phyloP scores from a whole-genome alignment of 768 basidiomycete genomes.

The Coprinopsis sp. region DNA sequence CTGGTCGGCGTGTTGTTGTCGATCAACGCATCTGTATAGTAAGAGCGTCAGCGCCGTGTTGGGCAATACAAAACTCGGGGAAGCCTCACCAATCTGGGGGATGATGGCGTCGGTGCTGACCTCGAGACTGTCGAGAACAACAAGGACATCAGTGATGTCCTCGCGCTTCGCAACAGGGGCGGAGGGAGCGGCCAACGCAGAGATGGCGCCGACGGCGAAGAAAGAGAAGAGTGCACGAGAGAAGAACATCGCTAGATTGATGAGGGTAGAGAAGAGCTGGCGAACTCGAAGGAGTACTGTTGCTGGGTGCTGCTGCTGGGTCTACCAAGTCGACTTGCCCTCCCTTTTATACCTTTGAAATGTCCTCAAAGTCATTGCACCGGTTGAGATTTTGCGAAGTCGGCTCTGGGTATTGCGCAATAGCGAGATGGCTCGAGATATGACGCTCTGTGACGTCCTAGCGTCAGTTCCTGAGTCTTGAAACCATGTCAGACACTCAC shows the following conservation, averaged over 20 bases:
- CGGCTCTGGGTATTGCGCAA: no score
- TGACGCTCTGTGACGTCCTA: no score
- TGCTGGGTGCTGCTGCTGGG: no score
- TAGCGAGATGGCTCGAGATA: no score
- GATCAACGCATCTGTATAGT: conserved; percentile 1
- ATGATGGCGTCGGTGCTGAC: conserved; percentile 1
- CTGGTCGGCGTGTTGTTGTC: conserved; percentile 1
- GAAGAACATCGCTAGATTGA: conserved; percentile 4
- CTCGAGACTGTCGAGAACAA: neutral
- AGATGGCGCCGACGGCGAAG: conserved; percentile 9
- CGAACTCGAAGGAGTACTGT: no score
- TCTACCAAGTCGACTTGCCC: no score
- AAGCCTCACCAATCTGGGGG: conserved; percentile 8
- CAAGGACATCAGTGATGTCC: conserved; percentile 1
- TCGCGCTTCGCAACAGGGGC: conserved; percentile 3
- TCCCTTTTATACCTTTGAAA: no score
- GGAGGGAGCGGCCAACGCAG: conserved; percentile 1
- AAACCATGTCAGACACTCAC: no score
- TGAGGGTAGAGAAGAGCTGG: no score
- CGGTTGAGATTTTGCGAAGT: no score
- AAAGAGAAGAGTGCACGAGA: conserved; percentile 1
- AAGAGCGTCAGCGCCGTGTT: neutral
- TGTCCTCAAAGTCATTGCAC: no score
- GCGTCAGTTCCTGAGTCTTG: no score
- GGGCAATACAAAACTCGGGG: neutral